Percentiles rank a stretch among this genome's conserved stretches.
Conservation (phyloP, 176 grass and related monocot genomes). For the Tillandsia leiboldiana region DNA sequence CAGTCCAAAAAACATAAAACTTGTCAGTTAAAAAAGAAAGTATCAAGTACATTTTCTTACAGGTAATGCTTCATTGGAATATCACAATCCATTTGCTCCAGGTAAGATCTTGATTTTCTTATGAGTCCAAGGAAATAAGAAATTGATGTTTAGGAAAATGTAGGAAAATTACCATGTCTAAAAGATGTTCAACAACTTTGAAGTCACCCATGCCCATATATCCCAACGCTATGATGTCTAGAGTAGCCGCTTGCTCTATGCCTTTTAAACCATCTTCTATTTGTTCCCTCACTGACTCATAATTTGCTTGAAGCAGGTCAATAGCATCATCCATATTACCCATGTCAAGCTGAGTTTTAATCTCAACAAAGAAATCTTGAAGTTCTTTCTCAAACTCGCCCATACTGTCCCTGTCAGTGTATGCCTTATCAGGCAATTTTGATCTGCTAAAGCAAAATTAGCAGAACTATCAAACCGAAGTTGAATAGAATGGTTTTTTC, state of each 20-base stretch:
- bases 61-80: background rate
- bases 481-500: background rate
- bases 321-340: slow-evolving; percentile 22
- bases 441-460: slow-evolving; percentile 11
- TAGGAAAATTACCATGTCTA: slow-evolving; percentile 16
- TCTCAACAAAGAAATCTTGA: slow-evolving; percentile 29
- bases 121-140: background rate
- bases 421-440: slow-evolving; percentile 23
- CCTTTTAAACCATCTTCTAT: slow-evolving; percentile 25
- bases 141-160: background rate
- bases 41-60: background rate
- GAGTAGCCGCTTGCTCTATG: slow-evolving; percentile 35
- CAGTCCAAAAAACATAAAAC: background rate
- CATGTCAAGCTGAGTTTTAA: slow-evolving; percentile 23
- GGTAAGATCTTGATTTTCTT: background rate
- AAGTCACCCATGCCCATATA: slow-evolving; percentile 20
- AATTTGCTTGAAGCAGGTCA: slow-evolving; percentile 33
- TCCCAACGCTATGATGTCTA: slow-evolving; percentile 35
- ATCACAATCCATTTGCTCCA: slow-evolving; percentile 1
- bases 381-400: slow-evolving; percentile 20
- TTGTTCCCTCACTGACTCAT: slow-evolving; percentile 25
- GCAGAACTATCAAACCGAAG: background rate
- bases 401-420: slow-evolving; percentile 8
- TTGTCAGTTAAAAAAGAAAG: background rate
- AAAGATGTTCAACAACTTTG: slow-evolving; percentile 18